Evolutionary conservation across 1,284 basidiomycete species (phyloP), one percentile per base, ranked within the genome.

Genomic region (Boletellus deceptivus): DNA sequence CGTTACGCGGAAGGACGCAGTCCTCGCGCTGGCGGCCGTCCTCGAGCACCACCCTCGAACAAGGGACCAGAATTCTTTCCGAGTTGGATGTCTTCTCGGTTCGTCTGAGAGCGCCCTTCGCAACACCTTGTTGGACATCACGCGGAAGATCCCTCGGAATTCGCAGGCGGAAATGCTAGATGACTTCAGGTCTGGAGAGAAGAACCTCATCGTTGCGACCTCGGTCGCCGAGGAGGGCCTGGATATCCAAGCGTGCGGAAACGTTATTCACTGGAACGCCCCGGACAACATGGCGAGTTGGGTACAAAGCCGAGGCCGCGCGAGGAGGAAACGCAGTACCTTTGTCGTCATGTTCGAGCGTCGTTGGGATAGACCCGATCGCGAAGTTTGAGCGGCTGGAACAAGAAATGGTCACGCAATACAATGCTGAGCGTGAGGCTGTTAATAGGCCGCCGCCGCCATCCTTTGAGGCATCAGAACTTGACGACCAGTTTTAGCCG

Each of bases 151-250:
- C 27, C 55, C 77, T 9, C 75, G 54, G 18, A 49, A 75, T 29
- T 60, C 73, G 0, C 82, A 83, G 25, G 66, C 74, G 6, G 75
- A 79, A 25, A 82, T 78, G 0, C 67, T 93, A 3, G 67, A 69
- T 2, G 80, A 83, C 40, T 93, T 93, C 67, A 76, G 79, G 47
- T 74, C 76, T 1, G 87, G 89, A 2, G 79, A 83, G 45, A 82
- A 81, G 68, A 89, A 91, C 59, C 71, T 93, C 0, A 79, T 93
- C 48, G 67, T 93, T 3, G 84, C 88, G 0, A 93, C 91, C 0
- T 75, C 84, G 1, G 89, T 93, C 3, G 91, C 89, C 0, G 91
- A 93, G 61, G 91, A 93, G 64, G 91, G 90, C 0, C 76, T 92
- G 33, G 91, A 93, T 59, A 88, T 93, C 25, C 88, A 87, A 59